A percentile compares a stretch with the other conserved stretches of the same genome.
Evolutionary conservation across 352 stramenopile genomes (phyloP).

Genomic region (Thalassiosira livingstoniorum): DNA sequence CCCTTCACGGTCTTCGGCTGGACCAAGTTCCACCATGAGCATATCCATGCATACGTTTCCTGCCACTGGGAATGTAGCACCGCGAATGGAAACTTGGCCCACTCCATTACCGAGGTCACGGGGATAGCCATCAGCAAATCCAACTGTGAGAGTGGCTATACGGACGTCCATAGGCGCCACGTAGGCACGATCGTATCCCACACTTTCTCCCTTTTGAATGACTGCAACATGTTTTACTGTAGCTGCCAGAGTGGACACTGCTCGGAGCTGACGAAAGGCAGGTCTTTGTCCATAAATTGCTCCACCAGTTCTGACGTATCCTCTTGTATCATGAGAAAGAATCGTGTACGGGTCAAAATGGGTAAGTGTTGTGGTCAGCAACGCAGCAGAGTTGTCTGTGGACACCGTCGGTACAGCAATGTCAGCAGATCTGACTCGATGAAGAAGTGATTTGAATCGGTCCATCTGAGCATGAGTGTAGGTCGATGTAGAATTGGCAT

Average conservation of each 20-base stretch:
- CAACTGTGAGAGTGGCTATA: slow-evolving; percentile 78
- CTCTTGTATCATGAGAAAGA: slow-evolving; percentile 64
- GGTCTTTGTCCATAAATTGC: slow-evolving; percentile 78
- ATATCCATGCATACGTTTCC: slow-evolving; percentile 86
- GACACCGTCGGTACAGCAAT: slow-evolving; percentile 71
- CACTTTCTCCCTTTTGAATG: slow-evolving; percentile 70
- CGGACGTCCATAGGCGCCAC: slow-evolving; percentile 59
- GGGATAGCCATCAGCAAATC: slow-evolving; percentile 81
- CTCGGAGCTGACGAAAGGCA: slow-evolving; percentile 61
- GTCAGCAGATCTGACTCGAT: slow-evolving; percentile 58
- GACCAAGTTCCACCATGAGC: slow-evolving; percentile 78
- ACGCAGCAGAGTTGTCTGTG: slow-evolving; percentile 76
- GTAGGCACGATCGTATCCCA: slow-evolving; percentile 81
- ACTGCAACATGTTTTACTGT: slow-evolving; percentile 68
- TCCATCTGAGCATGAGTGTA: slow-evolving; percentile 75
- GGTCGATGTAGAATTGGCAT: slow-evolving; percentile 62
- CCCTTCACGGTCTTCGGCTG: slow-evolving; percentile 47
- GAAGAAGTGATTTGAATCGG: slow-evolving; percentile 67
- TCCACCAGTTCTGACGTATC: slow-evolving; percentile 75
- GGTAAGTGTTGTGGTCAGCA: slow-evolving; percentile 64
- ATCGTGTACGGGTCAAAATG: slow-evolving; percentile 74
- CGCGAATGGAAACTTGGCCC: slow-evolving; percentile 73
- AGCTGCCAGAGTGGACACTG: slow-evolving; percentile 62
- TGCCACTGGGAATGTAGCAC: slow-evolving; percentile 63
- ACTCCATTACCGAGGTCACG: slow-evolving; percentile 69